A percentile compares a stretch with the other conserved stretches of the same genome.
phyloP scores from a whole-genome alignment of 495 filamentous ascomycete species.

The Tuber brumale region DNA sequence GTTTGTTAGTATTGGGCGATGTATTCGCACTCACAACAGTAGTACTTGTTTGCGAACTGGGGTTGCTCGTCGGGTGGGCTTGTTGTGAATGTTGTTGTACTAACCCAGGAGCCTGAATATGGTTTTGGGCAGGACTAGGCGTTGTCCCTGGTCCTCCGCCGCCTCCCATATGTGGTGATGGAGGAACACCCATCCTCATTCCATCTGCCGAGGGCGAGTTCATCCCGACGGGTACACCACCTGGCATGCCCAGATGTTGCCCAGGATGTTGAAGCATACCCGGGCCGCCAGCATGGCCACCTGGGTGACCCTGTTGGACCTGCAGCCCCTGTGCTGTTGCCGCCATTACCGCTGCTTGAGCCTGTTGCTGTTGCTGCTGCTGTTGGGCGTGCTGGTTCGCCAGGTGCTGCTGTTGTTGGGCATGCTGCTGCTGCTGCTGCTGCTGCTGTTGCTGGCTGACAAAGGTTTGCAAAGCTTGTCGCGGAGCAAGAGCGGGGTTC shows the following conservation, averaged over 20 bases:
- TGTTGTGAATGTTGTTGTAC: constrained; percentile 42
- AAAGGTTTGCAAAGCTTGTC: constrained; percentile 48
- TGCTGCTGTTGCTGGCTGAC: constrained; percentile 43
- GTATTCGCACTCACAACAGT: constrained; percentile 55
- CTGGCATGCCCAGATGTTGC: constrained; percentile 29
- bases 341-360: constrained; percentile 24
- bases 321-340: constrained; percentile 30
- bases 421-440: constrained; percentile 40
- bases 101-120: constrained; percentile 43
- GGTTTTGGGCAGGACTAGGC: constrained; percentile 42
- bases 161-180: constrained; percentile 38
- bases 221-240: constrained; percentile 32
- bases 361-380: constrained; percentile 23
- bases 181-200: constrained; percentile 40
- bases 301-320: constrained; percentile 30
- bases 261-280: constrained; percentile 35
- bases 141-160: constrained; percentile 39
- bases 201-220: constrained; percentile 40
- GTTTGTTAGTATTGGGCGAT: constrained; percentile 62
- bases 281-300: constrained; percentile 33
- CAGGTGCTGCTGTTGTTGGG: constrained; percentile 42
- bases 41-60: constrained; percentile 43
- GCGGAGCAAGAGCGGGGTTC: constrained; percentile 47
- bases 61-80: constrained; percentile 42
- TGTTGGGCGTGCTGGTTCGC: constrained; percentile 42